Evolutionary conservation across 257 asterid species (phyloP), one percentile per base, ranked within the genome.

Genomic region (Nicotiana tomentosiformis): DNA sequence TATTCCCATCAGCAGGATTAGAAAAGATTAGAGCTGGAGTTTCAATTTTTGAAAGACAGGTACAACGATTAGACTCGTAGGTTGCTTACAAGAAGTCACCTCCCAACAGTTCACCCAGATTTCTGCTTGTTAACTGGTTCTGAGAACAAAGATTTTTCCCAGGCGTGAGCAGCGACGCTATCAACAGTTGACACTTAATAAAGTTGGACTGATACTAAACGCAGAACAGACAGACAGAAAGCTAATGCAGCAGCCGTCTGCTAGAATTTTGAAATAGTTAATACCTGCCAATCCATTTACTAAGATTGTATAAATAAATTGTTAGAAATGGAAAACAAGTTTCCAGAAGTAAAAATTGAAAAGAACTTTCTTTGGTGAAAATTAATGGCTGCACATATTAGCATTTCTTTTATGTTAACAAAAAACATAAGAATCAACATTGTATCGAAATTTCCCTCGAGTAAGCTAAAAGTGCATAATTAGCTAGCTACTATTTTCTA

Each of bases 321-420:
- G 23, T 15, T 23, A 46, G 35, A 49, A 46, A 49, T 15, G 39
- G 43, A 61, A 16, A 51, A 39, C 57, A 68, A 46, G 60, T 46
- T 12, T 20, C 60, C 60, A 72, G 39, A 46, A 46, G 5, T 12
- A 39, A 6, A 46, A 14, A 46, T 23, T 12, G 61, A 49, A 23
- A 7, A 9, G 23, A 23, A 74, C 8, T 14, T n/a, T 5, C 16
- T 23, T 49, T 7, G 26, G 64, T 74, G 5, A 74, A 74, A 26
- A 26, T 23, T 43, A 33, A 12, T 23, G 61, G 62, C 35, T 46
- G 78, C 39, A 29, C 37, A 23, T 61, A 61, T 18, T 60, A 60
- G 74, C 69, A 61, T 79, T 65, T 61, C 82, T 23, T 79, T 32
- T 57, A 37, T 58, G 82, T 78, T 23, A 46, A 72, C 37, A 78